Evolutionary conservation across 2,329 filamentous ascomycete genomes (phyloP).

Genomic region (Trichoderma asperellum): DNA sequence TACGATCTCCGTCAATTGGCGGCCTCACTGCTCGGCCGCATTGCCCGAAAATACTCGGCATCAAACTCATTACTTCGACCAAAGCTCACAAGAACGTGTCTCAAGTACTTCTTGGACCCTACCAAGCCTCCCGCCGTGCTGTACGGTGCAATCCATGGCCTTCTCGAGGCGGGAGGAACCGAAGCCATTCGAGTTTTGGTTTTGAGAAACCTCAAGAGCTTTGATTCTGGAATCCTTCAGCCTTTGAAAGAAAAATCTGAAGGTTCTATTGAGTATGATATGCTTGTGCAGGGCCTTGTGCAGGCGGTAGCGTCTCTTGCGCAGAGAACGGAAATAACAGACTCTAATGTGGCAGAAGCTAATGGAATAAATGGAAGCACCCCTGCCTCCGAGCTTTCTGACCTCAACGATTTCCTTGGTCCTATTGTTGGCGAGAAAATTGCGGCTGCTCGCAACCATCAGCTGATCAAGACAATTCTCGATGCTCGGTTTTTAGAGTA

Average conservation of each 20-base stretch:
- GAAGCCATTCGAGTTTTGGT: conserved; percentile 62
- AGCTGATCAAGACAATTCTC: conserved; percentile 55
- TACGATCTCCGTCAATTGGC: conserved; percentile 85
- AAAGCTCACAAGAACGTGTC: conserved; percentile 87
- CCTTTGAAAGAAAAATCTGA: conserved; percentile 58
- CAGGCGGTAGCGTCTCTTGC: conserved; percentile 55
- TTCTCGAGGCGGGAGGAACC: conserved; percentile 74
- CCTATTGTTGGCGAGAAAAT: conserved; percentile 57
- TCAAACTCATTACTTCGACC: conserved; percentile 82
- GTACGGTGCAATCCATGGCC: conserved; percentile 83
- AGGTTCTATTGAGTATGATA: conserved; percentile 55
- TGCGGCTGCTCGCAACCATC: conserved; percentile 49
- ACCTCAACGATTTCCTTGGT: conserved; percentile 60
- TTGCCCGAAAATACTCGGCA: conserved; percentile 79
- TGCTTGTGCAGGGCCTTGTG: conserved; percentile 60
- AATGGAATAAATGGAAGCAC: conserved; percentile 48
- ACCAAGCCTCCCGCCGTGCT: conserved; percentile 81
- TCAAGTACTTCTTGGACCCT: conserved; percentile 90
- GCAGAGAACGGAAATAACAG: conserved; percentile 37
- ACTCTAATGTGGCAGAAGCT: conserved; percentile 42
- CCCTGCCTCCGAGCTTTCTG: conserved; percentile 45
- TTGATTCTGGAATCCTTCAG: conserved; percentile 57
- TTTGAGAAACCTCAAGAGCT: conserved; percentile 58
- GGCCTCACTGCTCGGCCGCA: conserved; percentile 76
- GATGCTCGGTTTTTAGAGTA: conserved; percentile 60